Conservation (phyloP, 495 filamentous ascomycete species). For the Amorphotheca resinae region DNA sequence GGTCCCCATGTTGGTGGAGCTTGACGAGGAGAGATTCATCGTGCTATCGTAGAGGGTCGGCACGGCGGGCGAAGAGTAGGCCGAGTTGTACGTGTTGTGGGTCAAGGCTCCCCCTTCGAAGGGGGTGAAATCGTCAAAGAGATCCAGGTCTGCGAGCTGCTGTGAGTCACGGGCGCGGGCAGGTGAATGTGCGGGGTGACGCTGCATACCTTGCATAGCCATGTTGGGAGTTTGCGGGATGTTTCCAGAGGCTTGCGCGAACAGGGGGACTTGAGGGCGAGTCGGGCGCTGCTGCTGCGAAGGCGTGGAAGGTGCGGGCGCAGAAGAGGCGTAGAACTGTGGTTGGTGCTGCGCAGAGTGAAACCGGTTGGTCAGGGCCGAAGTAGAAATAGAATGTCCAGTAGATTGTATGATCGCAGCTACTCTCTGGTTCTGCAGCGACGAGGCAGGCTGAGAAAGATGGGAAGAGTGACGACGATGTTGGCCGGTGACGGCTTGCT, state of each 20-base stretch:
- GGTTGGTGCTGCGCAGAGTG: conserved; percentile 30
- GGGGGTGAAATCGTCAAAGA: conserved; percentile 34
- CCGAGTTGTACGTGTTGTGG: conserved; percentile 13
- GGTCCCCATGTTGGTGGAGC: conserved; percentile 44
- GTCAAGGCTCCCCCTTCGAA: conserved; percentile 34
- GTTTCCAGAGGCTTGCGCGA: conserved; percentile 35
- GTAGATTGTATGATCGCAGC: conserved; percentile 46
- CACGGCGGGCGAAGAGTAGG: conserved; percentile 38
- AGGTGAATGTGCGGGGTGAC: conserved; percentile 9
- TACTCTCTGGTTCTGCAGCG: conserved; percentile 43
- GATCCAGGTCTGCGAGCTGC: conserved; percentile 31
- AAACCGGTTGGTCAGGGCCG: conserved; percentile 46
- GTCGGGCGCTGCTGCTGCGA: conserved; percentile 33
- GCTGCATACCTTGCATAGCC: conserved; percentile 29
- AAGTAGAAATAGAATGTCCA: conserved; percentile 43
- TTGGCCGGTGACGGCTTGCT: conserved; percentile 27
- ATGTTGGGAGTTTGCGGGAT: conserved; percentile 29
- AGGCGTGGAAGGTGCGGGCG: conserved; percentile 32
- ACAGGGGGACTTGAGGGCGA: conserved; percentile 41
- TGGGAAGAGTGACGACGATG: conserved; percentile 31
- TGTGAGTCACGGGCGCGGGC: conserved; percentile 19
- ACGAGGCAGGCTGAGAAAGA: conserved; percentile 23
- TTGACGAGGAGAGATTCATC: conserved; percentile 28
- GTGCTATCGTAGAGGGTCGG: conserved; percentile 33
- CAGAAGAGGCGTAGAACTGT: conserved; percentile 43